Evolutionary conservation across 345 rosid species (phyloP).

Genomic region (Schrenkiella parvula): DNA sequence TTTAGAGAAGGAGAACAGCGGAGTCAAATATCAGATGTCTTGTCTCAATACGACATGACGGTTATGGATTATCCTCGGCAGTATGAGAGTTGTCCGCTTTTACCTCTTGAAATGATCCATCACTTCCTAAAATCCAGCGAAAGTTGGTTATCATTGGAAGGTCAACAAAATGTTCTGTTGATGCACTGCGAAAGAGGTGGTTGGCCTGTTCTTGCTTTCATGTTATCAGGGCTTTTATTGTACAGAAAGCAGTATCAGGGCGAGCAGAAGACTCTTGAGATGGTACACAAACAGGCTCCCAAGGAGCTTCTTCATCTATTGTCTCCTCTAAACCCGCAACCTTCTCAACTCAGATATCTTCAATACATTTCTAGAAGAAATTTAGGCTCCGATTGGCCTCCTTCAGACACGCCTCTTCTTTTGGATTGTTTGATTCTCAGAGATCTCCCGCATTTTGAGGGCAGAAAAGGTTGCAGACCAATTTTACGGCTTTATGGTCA

Average conservation of each 20-base stretch:
- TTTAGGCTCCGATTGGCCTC: slow-evolving; percentile 92
- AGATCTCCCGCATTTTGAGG: slow-evolving; percentile 69
- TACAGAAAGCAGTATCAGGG: slow-evolving; percentile 84
- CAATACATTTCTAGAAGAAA: slow-evolving; percentile 95
- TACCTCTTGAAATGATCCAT: slow-evolving; percentile 92
- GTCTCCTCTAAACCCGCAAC: slow-evolving; percentile 81
- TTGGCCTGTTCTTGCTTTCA: slow-evolving; percentile 97
- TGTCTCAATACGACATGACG: slow-evolving; percentile 91
- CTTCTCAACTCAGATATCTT: slow-evolving; percentile 94
- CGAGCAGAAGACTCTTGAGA: slow-evolving; percentile 95
- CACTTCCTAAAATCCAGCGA: slow-evolving; percentile 91
- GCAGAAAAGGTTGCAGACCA: slow-evolving; percentile 82
- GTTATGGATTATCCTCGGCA: slow-evolving; percentile 99
- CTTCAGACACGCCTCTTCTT: slow-evolving; percentile 80
- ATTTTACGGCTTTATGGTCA: slow-evolving; percentile 83
- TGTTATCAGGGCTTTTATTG: slow-evolving; percentile 88
- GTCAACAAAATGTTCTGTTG: slow-evolving; percentile 89
- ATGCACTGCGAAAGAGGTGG: slow-evolving; percentile 98
- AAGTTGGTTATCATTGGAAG: slow-evolving; percentile 90
- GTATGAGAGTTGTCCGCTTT: slow-evolving; percentile 77
- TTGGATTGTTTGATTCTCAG: slow-evolving; percentile 84
- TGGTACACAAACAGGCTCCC: slow-evolving; percentile 99
- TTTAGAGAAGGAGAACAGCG: slow-evolving; percentile 93
- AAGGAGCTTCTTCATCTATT: slow-evolving; percentile 79
- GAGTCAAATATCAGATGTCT: slow-evolving; percentile 77